These are phyloP conservation scores for Pouteria campechiana DNA, from an alignment of 179 eudicot species.

Conservation along the genomic window DNA sequence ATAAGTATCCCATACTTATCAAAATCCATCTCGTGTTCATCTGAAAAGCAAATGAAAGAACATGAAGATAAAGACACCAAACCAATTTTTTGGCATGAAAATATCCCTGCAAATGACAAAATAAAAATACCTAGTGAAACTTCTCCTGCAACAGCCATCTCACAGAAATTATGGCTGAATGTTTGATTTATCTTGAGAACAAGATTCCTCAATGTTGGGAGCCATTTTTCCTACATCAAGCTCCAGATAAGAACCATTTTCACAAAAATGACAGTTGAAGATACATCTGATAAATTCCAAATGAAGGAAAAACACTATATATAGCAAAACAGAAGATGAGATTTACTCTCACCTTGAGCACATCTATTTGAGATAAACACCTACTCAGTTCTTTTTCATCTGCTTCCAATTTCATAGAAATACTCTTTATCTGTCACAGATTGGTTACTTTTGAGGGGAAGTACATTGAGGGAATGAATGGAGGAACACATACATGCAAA, in stretches of 20 bases:
- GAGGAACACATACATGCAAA: too few relatives aligned
- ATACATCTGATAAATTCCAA: too few relatives aligned
- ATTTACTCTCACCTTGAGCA: conserved; percentile 53
- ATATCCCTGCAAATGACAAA: neutral
- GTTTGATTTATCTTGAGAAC: conserved; percentile 75
- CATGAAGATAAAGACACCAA: conserved; percentile 5
- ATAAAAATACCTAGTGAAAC: conserved; percentile 58
- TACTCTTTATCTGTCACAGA: conserved; percentile 45
- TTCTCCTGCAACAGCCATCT: conserved; percentile 99
- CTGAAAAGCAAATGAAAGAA: conserved; percentile 31
- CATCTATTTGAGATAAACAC: conserved; percentile 45
- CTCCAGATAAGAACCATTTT: neutral
- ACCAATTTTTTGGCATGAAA: neutral
- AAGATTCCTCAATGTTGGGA: conserved; percentile 78
- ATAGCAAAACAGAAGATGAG: too few relatives aligned
- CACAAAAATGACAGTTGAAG: too few relatives aligned
- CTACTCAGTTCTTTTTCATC: conserved; percentile 41
- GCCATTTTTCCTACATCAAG: conserved; percentile 74
- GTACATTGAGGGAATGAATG: neutral
- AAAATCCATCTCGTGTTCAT: conserved; percentile 83
- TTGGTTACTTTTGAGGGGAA: neutral
- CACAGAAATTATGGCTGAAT: conserved; percentile 78
- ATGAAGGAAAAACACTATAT: too few relatives aligned
- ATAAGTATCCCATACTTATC: conserved; percentile 81
- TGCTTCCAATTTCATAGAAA: conserved; percentile 39